Conservation (phyloP, 192 early-diverging fungal genomes). For the Coemansia sp. region DNA sequence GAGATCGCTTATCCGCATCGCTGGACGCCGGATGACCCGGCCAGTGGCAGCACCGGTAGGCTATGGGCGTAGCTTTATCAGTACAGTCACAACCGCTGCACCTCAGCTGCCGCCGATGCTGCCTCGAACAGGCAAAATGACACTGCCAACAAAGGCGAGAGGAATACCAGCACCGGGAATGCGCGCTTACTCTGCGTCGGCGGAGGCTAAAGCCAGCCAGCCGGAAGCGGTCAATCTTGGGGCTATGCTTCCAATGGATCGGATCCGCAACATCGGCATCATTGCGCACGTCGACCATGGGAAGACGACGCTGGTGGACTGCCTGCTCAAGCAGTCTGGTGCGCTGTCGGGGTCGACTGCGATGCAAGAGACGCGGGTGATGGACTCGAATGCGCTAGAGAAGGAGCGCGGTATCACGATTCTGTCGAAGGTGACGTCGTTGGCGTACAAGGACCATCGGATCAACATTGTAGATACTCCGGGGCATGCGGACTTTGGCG, state of each 20-base stretch:
- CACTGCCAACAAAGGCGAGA: background rate
- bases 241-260: conserved; percentile 47
- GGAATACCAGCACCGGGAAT: background rate
- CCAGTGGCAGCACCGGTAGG: conserved; percentile 1
- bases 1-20: conserved; percentile 31
- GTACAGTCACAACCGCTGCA: background rate
- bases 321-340: conserved; percentile 60
- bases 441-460: conserved; percentile 69
- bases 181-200: conserved; percentile 10
- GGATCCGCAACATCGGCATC: conserved; percentile 56
- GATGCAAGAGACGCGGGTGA: conserved; percentile 68
- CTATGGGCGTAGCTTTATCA: background rate
- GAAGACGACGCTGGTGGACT: conserved; percentile 72
- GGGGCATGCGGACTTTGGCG: conserved; percentile 69
- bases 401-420: conserved; percentile 90
- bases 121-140: background rate
- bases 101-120: background rate
- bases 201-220: background rate
- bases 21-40: conserved; percentile 21
- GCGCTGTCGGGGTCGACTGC: conserved; percentile 54
- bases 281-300: conserved; percentile 90
- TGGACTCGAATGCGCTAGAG: conserved; percentile 83
- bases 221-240: conserved; percentile 29
- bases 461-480: conserved; percentile 91
- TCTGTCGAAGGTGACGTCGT: conserved; percentile 76